Evolutionary conservation across 768 basidiomycete species (phyloP).

Genomic region (Hemileccinum rubropunctum): DNA sequence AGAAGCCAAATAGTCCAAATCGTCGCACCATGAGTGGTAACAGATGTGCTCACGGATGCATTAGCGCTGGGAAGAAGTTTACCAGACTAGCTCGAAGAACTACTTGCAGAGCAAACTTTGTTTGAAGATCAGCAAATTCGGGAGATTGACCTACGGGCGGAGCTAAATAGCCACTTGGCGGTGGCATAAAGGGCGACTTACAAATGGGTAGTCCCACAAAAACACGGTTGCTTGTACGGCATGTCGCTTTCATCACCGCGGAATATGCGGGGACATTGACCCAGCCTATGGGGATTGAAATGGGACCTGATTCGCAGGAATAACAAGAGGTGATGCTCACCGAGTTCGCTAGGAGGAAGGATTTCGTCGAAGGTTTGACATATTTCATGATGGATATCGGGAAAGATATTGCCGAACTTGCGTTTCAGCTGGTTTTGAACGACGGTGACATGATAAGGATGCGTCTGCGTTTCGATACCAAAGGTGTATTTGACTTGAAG

Average conservation of each 20-base stretch:
- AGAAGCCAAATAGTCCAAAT: constrained; percentile 13
- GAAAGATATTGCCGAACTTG: constrained; percentile 33
- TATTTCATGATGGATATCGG: constrained; percentile 35
- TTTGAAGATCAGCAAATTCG: constrained; percentile 34
- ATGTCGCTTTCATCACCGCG: constrained; percentile 31
- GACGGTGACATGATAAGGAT: constrained; percentile 36
- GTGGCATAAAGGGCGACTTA: constrained; percentile 17
- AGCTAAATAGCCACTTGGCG: constrained; percentile 7
- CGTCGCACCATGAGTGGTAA: constrained; percentile 5
- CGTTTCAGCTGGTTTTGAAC: constrained; percentile 32
- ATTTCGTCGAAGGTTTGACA: constrained; percentile 28
- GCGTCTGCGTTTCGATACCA: constrained; percentile 31
- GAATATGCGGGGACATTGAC: constrained; percentile 24
- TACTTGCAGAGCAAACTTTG: constrained; percentile 35
- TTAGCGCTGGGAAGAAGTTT: constrained; percentile 32
- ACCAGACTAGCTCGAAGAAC: constrained; percentile 31
- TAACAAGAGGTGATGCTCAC: constrained; percentile 11
- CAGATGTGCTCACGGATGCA: constrained; percentile 31
- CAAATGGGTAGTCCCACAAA: constrained; percentile 40
- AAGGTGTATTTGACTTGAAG: constrained; percentile 39
- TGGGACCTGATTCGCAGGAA: constrained; percentile 12
- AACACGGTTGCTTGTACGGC: constrained; percentile 39
- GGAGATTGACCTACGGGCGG: constrained; percentile 32
- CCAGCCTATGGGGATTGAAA: constrained; percentile 27
- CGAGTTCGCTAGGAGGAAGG: constrained; percentile 19